Conservation (phyloP, 2,329 filamentous ascomycete species). For the Penicillium decumbens region DNA sequence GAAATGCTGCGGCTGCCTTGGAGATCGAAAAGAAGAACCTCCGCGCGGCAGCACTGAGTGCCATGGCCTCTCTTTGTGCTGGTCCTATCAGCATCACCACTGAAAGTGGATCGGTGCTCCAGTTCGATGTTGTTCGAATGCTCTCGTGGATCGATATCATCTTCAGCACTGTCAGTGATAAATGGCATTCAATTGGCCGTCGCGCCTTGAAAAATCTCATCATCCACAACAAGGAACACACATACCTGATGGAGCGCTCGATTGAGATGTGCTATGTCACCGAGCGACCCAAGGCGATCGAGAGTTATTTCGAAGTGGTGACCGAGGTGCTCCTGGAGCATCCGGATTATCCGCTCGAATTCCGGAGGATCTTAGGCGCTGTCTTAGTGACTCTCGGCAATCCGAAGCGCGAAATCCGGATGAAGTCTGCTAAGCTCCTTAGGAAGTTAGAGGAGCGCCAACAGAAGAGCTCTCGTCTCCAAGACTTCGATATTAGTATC, state of each 20-base stretch:
- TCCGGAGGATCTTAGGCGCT: slow-evolving; percentile 85
- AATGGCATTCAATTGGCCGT: slow-evolving; percentile 83
- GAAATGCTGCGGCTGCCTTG: slow-evolving; percentile 79
- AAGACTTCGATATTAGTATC: slow-evolving; percentile 97
- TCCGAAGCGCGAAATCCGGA: slow-evolving; percentile 80
- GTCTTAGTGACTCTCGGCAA: slow-evolving; percentile 91
- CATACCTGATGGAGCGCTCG: slow-evolving; percentile 80
- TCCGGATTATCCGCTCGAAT: slow-evolving; percentile 74
- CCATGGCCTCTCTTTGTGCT: slow-evolving; percentile 89
- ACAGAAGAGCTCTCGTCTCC: slow-evolving; percentile 79
- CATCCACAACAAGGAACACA: slow-evolving; percentile 80
- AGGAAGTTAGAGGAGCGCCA: slow-evolving; percentile 78
- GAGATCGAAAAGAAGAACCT: slow-evolving; percentile 96
- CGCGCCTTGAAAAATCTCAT: slow-evolving; percentile 86
- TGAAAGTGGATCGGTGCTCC: slow-evolving; percentile 78
- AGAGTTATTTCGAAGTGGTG: slow-evolving; percentile 93
- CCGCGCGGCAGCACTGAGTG: slow-evolving; percentile 81
- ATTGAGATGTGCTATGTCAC: slow-evolving; percentile 86
- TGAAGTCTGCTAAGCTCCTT: slow-evolving; percentile 78
- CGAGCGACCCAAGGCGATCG: slow-evolving; percentile 73
- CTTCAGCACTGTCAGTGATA: slow-evolving; percentile 85
- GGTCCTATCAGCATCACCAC: slow-evolving; percentile 80
- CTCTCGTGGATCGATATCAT: slow-evolving; percentile 93
- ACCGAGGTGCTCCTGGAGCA: slow-evolving; percentile 80
- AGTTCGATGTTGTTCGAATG: slow-evolving; percentile 90